These are phyloP conservation scores for Magnolia officinalis DNA, from an alignment of 164 flowering plant species.

Conservation along the genomic window DNA sequence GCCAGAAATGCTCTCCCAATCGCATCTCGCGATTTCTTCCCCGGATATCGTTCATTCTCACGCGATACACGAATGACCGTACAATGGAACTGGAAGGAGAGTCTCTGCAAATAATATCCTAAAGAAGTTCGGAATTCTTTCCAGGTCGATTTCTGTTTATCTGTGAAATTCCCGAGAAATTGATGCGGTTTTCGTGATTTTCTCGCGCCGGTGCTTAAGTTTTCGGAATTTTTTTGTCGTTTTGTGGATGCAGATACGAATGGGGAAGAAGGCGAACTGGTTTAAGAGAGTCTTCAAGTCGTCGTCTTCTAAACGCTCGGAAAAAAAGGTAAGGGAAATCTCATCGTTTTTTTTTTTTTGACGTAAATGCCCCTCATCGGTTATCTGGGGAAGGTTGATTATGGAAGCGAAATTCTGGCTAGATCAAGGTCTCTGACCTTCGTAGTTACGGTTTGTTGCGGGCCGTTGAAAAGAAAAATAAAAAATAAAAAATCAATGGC, in stretches of 20 bases:
- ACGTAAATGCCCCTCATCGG: no score
- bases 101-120: background rate
- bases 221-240: background rate
- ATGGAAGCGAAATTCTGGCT: no score
- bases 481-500: no score
- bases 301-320: conserved; percentile 18
- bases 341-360: background rate
- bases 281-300: conserved; percentile 29
- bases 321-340: conserved; percentile 15
- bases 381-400: background rate
- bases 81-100: background rate
- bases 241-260: background rate
- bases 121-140: background rate
- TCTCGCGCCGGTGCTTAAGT: background rate
- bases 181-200: background rate
- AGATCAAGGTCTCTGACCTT: no score
- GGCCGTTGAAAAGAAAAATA: background rate
- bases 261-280: conserved; percentile 33
- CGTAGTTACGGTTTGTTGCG: background rate
- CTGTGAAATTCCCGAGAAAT: no score
- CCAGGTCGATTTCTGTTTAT: background rate
- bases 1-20: background rate
- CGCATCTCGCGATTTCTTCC: background rate
- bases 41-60: background rate
- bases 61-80: background rate